Percentiles rank a stretch among this genome's conserved stretches.
Conservation (phyloP, 2,329 filamentous ascomycete genomes). For the Orbilia ellipsospora region DNA sequence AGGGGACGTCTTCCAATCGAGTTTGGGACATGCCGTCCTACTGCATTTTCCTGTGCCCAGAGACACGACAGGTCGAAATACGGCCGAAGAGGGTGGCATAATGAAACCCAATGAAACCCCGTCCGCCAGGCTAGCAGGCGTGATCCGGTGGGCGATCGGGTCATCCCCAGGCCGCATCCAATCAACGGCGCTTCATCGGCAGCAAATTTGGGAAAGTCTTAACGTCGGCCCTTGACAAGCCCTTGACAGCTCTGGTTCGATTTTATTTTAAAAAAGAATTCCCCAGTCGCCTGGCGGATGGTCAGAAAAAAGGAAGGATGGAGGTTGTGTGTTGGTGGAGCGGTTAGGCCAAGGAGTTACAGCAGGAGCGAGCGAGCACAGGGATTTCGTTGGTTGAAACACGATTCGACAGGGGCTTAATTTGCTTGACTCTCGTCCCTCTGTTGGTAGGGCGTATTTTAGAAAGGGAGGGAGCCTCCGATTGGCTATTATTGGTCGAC, state of each 20-base stretch:
- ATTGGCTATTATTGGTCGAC: constrained; percentile 20
- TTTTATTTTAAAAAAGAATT: not conserved
- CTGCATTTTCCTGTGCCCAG: constrained; percentile 30
- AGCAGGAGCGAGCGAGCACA: constrained; percentile 32
- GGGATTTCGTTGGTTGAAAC: constrained; percentile 51
- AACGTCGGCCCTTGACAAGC: constrained; percentile 25
- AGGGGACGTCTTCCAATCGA: constrained; percentile 32
- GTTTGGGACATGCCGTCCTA: constrained; percentile 29
- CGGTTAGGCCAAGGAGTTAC: constrained; percentile 37
- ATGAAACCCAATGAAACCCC: constrained; percentile 56
- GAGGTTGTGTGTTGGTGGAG: constrained; percentile 41
- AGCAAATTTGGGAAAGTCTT: constrained; percentile 48
- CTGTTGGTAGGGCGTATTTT: constrained; percentile 5
- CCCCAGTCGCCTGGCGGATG: not conserved
- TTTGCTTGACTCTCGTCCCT: constrained; percentile 25
- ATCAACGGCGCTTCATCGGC: constrained; percentile 32
- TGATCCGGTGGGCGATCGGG: constrained; percentile 47
- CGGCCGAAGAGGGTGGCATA: constrained; percentile 39
- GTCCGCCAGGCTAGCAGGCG: constrained; percentile 39
- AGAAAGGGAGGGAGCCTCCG: constrained; percentile 18
- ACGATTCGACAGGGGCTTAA: constrained; percentile 42
- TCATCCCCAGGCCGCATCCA: constrained; percentile 30
- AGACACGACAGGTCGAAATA: constrained; percentile 40
- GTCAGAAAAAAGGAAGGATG: constrained; percentile 10
- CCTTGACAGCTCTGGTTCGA: constrained; percentile 7